phyloP scores from a whole-genome alignment of 768 basidiomycete genomes.

The Termitomyces sp. region DNA sequence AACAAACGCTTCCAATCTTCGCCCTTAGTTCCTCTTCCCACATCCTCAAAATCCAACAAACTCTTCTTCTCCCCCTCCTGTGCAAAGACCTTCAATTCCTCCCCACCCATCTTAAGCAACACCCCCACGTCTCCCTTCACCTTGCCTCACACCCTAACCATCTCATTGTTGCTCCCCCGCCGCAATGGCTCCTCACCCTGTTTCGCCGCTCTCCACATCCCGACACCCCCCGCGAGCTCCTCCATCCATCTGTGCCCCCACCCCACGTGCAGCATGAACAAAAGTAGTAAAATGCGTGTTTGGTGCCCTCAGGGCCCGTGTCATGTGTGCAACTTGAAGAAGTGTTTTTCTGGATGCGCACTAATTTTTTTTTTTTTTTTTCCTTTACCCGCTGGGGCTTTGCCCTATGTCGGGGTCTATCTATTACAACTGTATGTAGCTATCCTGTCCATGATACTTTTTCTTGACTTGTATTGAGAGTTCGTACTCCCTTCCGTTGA shows the following conservation, averaged over 20 bases:
- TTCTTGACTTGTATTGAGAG: too few relatives aligned
- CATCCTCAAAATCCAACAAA: conserved; percentile 61
- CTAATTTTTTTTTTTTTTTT: too few relatives aligned
- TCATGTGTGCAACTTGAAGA: too few relatives aligned
- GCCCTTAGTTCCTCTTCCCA: conserved; percentile 60
- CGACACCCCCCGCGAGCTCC: conserved; percentile 58
- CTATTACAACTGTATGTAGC: too few relatives aligned
- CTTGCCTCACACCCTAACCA: conserved; percentile 74
- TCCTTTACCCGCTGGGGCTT: too few relatives aligned
- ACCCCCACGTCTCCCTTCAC: conserved; percentile 62
- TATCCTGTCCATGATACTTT: too few relatives aligned
- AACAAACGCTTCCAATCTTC: conserved; percentile 63
- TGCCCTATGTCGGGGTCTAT: too few relatives aligned
- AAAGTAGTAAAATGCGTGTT: conserved; percentile 91
- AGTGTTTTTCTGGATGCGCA: too few relatives aligned
- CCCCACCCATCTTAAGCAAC: conserved; percentile 29
- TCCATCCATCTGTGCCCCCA: conserved; percentile 88
- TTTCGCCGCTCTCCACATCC: conserved; percentile 64
- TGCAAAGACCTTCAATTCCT: conserved; percentile 19
- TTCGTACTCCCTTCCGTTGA: too few relatives aligned
- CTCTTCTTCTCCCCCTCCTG: conserved; percentile 35
- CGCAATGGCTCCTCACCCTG: conserved; percentile 72
- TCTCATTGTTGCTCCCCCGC: conserved; percentile 68
- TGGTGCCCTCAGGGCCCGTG: conserved; percentile 89
- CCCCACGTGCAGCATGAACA: conserved; percentile 79